Evolutionary conservation across 2,329 filamentous ascomycete genomes (phyloP).

Genomic region (Colletotrichum agaves): DNA sequence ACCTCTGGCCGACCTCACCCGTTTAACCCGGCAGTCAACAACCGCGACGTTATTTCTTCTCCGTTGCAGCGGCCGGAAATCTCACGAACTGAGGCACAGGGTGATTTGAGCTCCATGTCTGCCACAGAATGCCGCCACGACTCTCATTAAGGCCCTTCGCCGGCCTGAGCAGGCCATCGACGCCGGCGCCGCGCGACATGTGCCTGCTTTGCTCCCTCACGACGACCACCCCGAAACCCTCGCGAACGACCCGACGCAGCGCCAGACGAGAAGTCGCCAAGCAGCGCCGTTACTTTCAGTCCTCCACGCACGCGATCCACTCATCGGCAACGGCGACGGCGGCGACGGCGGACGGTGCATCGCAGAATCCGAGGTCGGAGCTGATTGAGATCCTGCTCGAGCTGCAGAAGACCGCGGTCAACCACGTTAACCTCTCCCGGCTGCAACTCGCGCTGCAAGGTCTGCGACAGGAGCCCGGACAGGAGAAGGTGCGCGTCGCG

Average conservation of each 20-base stretch:
- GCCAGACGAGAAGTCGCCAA: constrained; percentile 18
- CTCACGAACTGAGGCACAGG: too few species aligned
- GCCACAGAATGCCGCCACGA: constrained; percentile 44
- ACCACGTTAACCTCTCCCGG: constrained; percentile 74
- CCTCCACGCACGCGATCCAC: constrained; percentile 21
- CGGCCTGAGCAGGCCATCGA: constrained; percentile 35
- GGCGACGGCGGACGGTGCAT: constrained; percentile 24
- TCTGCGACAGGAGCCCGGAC: constrained; percentile 64
- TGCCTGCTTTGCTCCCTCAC: constrained; percentile 39
- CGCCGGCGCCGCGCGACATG: constrained; percentile 22
- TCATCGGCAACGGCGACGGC: constrained; percentile 2
- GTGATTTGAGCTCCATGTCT: too few species aligned
- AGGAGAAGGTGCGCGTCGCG: constrained; percentile 69
- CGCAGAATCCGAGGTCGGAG: constrained; percentile 56
- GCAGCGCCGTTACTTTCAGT: constrained; percentile 38
- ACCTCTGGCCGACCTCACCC: constrained; percentile 21
- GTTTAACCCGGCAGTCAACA: not conserved
- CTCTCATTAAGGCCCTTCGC: constrained; percentile 44
- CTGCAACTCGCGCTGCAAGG: constrained; percentile 78
- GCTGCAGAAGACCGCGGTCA: constrained; percentile 70
- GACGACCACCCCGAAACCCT: constrained; percentile 4
- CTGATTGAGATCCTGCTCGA: constrained; percentile 69
- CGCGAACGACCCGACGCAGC: not conserved
- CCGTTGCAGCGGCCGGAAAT: too few species aligned
- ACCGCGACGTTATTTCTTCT: too few species aligned